Evolutionary conservation across 768 basidiomycete species (phyloP).

Genomic region (Antrodiella citrinella): DNA sequence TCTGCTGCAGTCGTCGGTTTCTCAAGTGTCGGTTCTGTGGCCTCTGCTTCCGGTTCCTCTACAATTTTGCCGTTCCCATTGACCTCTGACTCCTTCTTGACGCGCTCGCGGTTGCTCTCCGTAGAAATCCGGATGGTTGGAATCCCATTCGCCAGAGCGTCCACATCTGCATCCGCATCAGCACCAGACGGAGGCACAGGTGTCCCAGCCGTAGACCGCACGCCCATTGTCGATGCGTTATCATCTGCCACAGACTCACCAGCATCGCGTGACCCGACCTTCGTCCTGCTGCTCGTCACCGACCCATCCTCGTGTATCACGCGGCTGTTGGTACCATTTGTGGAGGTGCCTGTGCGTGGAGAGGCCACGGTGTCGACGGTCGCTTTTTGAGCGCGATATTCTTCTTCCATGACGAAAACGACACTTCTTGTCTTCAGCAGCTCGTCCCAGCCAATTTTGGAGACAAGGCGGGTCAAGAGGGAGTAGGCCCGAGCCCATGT

Average conservation of each 20-base stretch:
- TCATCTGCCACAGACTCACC: constrained; percentile 38
- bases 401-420: constrained; percentile 99
- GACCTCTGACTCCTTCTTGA: constrained; percentile 28
- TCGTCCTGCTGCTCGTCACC: constrained; percentile 24
- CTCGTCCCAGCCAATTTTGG: constrained; percentile 98
- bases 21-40: constrained; percentile 21
- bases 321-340: constrained; percentile 17
- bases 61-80: constrained; percentile 19
- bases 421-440: constrained; percentile 87
- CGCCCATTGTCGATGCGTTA: constrained; percentile 61
- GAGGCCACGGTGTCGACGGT: constrained; percentile 56
- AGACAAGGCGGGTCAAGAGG: constrained; percentile 83
- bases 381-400: constrained; percentile 95
- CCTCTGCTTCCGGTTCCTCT: constrained; percentile 30
- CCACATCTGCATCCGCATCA: constrained; percentile 18
- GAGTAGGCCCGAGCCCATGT: constrained; percentile 95
- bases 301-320: constrained; percentile 64
- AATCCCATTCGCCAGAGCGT: constrained; percentile 27
- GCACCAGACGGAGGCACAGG: constrained; percentile 8
- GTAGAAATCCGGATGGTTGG: constrained; percentile 54
- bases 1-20: constrained; percentile 35
- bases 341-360: constrained; percentile 8
- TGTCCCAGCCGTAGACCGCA: constrained; percentile 32
- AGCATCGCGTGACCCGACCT: constrained; percentile 6
- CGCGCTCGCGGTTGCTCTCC: constrained; percentile 37